Base-by-base conservation (phyloP, 1,284 basidiomycete species). In the Ustilago trichophora region DNA sequence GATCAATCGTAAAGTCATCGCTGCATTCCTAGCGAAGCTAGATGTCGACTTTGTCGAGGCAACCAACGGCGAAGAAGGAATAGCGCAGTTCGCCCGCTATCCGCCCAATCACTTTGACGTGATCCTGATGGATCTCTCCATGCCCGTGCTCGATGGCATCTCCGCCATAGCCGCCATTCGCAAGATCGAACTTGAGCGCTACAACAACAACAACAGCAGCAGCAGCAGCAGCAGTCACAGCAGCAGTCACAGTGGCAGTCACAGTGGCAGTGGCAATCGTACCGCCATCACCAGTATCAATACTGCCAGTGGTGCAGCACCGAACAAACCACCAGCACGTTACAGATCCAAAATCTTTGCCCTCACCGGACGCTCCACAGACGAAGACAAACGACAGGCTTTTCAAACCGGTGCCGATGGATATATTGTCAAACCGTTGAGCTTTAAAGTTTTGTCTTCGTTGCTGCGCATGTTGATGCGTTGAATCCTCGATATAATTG, bases 361-460 rank as follows among this genome's bases (percentile, higher is more conserved):
- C 6, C 83, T 98, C 54, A 97, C 94, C 0, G 93, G 93, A 10
- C 89, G 93, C 85, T 94, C 93, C 8, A 91, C 92, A 10, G 83
- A 91, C 4, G 93, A 96, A 79, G 93, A 97, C 81, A 94, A 95
- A 82, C 86, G 91, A 19, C 86, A 88, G 72, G 94, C 93, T 1
- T 95, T 96, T 72, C 89, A 91, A 48, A 91, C 90, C 47, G 93
- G 94, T 3, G 93, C 96, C 38, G 92, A 97, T 76, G 93, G 93
- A 81, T 97, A 94, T 91, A 93, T 82, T 73, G 91, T 82, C 8
- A 69, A 74, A 35, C 78, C 78, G 42, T 47, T 73, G 19, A 66
- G 56, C 43, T 73, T 71, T 54, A 65, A 71, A 24, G 58, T 71
- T 37, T 56, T 74, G 1, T 65, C 64, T 10, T 65, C 59, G 42